Percentiles rank a stretch among this genome's conserved stretches.
Evolutionary conservation across 805 yeast species (phyloP).

Genomic region (Candida ortonii): DNA sequence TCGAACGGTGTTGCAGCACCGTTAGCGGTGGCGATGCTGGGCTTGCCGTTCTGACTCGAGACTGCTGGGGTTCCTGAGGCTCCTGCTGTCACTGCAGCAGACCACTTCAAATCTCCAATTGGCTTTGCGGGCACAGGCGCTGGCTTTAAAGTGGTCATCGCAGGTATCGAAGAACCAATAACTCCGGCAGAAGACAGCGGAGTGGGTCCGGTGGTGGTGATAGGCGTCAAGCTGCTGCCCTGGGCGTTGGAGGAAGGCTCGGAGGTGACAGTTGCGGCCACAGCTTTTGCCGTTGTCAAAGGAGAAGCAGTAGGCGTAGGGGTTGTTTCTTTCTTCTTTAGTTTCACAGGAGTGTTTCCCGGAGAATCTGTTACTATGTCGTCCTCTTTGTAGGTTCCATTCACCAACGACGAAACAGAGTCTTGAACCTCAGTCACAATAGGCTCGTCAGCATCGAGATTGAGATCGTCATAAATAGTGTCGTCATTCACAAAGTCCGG

Average conservation of each 20-base stretch:
- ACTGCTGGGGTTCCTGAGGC: too few relatives aligned
- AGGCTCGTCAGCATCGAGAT: constrained; percentile 50
- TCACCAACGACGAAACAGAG: constrained; percentile 10
- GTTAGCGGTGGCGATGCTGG: constrained; percentile 3
- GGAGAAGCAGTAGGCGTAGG: constrained; percentile 5
- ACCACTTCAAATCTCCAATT: constrained; percentile 32
- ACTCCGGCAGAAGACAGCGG: constrained; percentile 18
- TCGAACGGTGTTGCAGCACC: constrained; percentile 6
- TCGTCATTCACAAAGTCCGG: constrained; percentile 95
- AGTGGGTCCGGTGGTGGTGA: constrained; percentile 14
- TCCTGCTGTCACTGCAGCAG: constrained; percentile 31
- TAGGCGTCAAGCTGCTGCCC: too few relatives aligned
- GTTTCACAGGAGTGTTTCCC: constrained; percentile 13
- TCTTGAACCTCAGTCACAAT: constrained; percentile 31
- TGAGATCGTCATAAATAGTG: constrained; percentile 85
- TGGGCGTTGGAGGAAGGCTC: constrained; percentile 8
- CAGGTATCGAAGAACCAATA: constrained; percentile 14
- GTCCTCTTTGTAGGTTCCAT: constrained; percentile 17
- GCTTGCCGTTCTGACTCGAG: constrained; percentile 11
- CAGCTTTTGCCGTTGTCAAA: background rate
- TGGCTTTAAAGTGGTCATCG: constrained; percentile 33
- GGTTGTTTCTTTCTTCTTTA: constrained; percentile 18
- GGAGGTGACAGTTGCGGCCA: constrained; percentile 3
- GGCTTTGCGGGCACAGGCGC: constrained; percentile 36
- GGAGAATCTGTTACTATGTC: constrained; percentile 14